These are phyloP conservation scores for Penicillium silybi DNA, from an alignment of 495 filamentous ascomycete genomes.

Conservation along the genomic window DNA sequence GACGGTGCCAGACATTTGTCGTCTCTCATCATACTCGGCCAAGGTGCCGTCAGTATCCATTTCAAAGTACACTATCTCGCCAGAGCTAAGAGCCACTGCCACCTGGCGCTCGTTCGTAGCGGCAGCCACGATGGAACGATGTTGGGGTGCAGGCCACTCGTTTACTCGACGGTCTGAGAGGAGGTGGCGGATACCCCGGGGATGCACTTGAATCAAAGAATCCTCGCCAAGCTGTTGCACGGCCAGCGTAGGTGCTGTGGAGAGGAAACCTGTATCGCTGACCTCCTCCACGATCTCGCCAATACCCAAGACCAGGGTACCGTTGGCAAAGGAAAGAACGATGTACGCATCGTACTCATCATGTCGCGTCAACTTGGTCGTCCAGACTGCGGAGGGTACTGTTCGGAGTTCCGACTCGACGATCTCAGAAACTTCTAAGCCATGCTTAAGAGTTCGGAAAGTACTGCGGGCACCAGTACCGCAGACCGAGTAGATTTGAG, in stretches of 20 bases:
- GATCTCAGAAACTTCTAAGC: constrained; percentile 88
- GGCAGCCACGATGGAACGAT: constrained; percentile 93
- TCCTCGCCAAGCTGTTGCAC: constrained; percentile 94
- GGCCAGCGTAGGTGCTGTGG: constrained; percentile 79
- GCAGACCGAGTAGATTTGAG: constrained; percentile 91
- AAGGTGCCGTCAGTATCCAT: constrained; percentile 88
- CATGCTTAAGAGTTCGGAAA: constrained; percentile 88
- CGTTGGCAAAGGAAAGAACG: constrained; percentile 63
- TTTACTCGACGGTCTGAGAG: constrained; percentile 74
- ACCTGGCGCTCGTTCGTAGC: constrained; percentile 92
- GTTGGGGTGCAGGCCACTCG: constrained; percentile 90
- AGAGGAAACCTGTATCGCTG: constrained; percentile 85
- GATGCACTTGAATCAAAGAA: constrained; percentile 89
- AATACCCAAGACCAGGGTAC: constrained; percentile 84
- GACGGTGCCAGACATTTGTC: constrained; percentile 93
- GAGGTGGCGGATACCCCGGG: constrained; percentile 90
- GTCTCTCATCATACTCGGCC: constrained; percentile 92
- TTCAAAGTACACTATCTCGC: constrained; percentile 97
- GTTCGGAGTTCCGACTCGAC: constrained; percentile 86
- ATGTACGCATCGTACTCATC: constrained; percentile 87
- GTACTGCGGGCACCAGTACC: constrained; percentile 83
- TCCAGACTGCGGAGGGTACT: constrained; percentile 88
- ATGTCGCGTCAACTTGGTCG: constrained; percentile 75
- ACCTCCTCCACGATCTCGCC: constrained; percentile 97
- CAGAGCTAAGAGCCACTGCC: constrained; percentile 86